These are phyloP conservation scores for Colletotrichum liaoningense DNA, from an alignment of 2,329 filamentous ascomycete species.

Conservation along the genomic window DNA sequence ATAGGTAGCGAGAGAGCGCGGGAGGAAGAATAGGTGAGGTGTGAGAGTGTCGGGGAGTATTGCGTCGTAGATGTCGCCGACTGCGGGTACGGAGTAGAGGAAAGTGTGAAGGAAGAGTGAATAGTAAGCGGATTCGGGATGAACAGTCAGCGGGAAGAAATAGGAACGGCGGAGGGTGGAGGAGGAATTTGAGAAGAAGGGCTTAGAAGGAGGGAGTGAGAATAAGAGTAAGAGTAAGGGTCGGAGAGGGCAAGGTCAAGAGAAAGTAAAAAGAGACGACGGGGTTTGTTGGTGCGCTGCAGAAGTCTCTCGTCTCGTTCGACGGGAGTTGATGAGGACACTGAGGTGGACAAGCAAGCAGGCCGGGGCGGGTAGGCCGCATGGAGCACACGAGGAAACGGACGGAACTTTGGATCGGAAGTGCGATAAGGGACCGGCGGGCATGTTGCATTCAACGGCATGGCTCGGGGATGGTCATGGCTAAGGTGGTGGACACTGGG, in stretches of 20 bases:
- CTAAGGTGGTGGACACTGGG: neutral
- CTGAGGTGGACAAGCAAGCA: no score
- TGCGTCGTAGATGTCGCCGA: neutral
- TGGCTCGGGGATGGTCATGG: neutral
- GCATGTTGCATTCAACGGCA: neutral
- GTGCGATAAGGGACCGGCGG: neutral
- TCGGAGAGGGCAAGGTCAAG: neutral
- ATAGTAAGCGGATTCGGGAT: neutral
- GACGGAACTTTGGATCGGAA: constrained; percentile 5
- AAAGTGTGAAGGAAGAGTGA: neutral
- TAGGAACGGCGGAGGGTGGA: neutral
- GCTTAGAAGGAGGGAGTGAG: neutral
- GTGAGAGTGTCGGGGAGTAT: neutral
- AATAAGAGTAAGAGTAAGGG: neutral
- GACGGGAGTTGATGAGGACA: neutral
- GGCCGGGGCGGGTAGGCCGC: neutral
- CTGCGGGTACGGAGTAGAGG: neutral
- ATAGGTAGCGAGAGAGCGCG: neutral
- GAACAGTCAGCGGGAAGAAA: neutral
- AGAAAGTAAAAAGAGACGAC: neutral
- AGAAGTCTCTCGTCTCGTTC: neutral
- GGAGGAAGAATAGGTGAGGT: no score
- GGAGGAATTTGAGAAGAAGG: neutral
- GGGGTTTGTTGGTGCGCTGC: constrained; percentile 19
- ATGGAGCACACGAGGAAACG: constrained; percentile 6